A percentile compares a stretch with the other conserved stretches of the same genome.
Evolutionary conservation across 129 eudicot species (phyloP).

Genomic region (Dittrichia graveolens): DNA sequence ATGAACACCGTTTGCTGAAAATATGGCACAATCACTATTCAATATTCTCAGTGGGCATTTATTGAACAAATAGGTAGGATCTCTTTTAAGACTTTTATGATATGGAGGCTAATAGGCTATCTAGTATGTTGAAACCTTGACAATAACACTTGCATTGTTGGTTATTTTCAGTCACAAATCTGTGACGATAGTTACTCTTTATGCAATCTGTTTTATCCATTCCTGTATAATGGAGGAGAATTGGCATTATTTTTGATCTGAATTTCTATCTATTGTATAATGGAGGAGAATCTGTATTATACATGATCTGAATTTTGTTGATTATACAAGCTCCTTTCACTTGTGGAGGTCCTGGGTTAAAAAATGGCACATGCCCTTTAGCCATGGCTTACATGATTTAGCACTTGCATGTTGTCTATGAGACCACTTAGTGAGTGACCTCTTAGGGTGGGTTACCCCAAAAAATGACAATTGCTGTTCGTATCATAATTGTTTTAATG

Average conservation of each 20-base stretch:
- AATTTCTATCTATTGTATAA: too few species aligned
- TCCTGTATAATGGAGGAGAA: too few species aligned
- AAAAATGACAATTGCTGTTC: too few species aligned
- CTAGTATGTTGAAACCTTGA: neutral
- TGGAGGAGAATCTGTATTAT: conserved; percentile 3
- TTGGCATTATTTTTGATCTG: too few species aligned
- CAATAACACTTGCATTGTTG: neutral
- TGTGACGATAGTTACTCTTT: neutral
- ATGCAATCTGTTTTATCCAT: neutral
- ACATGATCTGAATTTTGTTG: neutral
- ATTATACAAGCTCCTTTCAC: neutral
- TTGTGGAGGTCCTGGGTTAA: too few species aligned
- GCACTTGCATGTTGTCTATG: too few species aligned
- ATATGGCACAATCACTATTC: neutral
- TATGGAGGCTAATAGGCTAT: conserved; percentile 4
- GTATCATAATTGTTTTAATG: too few species aligned
- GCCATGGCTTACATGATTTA: too few species aligned
- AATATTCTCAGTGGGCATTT: conserved; percentile 4
- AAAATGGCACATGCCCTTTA: too few species aligned
- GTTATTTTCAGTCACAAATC: conserved; percentile 1
- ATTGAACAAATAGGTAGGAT: neutral
- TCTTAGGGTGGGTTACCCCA: too few species aligned
- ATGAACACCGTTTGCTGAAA: conserved; percentile 1
- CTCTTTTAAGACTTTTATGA: neutral
- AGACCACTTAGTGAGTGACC: too few species aligned